Base-by-base conservation (phyloP, 306 rosid genomes). In the Gleditsia sinensis region DNA sequence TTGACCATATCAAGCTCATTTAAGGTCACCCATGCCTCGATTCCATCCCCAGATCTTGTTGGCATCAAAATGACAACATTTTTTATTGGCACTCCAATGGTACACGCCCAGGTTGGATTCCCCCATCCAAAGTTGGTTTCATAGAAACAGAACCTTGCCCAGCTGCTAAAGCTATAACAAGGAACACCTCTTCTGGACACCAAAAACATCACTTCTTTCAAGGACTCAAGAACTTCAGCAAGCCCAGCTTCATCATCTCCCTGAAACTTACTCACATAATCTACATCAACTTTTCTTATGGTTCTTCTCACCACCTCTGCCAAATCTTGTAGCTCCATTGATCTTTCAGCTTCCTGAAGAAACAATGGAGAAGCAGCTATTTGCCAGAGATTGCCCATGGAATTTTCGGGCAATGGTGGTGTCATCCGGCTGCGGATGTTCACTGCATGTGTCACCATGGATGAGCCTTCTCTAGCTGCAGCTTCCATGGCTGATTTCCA, bases 1-100 rank as follows among this genome's bases (percentile, higher is more conserved):
- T 67, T 25, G 3, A 39, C 9, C 90, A 83, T 83, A 58, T 86
- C 83, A 3, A 30, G 58, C 16, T 71, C 62, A 37, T 24, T 70
- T 76, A 86, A 65, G 58, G 79, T 83, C n/a, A 86, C 71, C 90
- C 83, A 83, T 3, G 84, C 88, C 53, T 86, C 90, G n/a, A 83
- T 73, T 34, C 86, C 87, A 54, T 71, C 77, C 3, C 85, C 80
- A 13, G 30, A 32, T 37, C 42, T 60, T 8, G 84, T 4, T 17
- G 57, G 36, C 69, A 83, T 39, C 39, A 78, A 69, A 40, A 37
- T 17, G 1, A 83, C 79, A 9, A 53, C 27, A 63, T 83, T 83
- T 53, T 45, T 58, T 45, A 73, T 61, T 3, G 75, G 43, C 19
- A 70, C 12, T 8, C 66, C 80, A 1, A 75, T 50, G 14, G 83